These are phyloP conservation scores for Sporodiniella umbellata DNA, from an alignment of 371 early-diverging fungal species.

Conservation along the genomic window DNA sequence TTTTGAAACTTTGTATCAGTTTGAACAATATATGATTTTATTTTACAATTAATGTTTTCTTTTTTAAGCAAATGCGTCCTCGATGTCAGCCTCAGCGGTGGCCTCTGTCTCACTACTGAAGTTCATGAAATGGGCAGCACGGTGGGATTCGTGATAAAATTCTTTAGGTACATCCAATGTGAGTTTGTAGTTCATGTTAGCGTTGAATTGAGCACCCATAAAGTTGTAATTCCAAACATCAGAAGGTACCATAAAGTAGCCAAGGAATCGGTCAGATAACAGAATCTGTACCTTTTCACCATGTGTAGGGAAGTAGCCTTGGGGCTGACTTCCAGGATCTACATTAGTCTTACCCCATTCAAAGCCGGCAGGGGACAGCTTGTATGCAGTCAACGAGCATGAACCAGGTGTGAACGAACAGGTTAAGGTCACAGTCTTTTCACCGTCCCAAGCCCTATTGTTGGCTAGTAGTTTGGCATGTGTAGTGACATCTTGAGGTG, in stretches of 20 bases:
- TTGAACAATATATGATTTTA: background rate
- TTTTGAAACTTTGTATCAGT: too few relatives aligned
- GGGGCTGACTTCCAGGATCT: conserved; percentile 76
- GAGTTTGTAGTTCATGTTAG: conserved; percentile 89
- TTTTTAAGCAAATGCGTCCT: conserved; percentile 67
- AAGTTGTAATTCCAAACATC: conserved; percentile 94
- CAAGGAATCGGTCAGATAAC: conserved; percentile 91
- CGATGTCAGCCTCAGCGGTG: conserved; percentile 64
- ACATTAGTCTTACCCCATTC: conserved; percentile 92
- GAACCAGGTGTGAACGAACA: conserved; percentile 97
- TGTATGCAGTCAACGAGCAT: conserved; percentile 93
- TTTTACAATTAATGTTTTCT: background rate
- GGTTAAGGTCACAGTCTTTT: conserved; percentile 86
- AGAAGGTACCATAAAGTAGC: conserved; percentile 97
- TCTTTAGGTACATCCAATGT: conserved; percentile 91
- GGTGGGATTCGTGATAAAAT: conserved; percentile 95
- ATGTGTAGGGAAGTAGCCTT: conserved; percentile 84
- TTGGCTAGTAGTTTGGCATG: conserved; percentile 88
- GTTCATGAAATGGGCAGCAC: conserved; percentile 94
- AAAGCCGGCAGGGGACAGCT: conserved; percentile 90
- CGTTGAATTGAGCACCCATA: conserved; percentile 89
- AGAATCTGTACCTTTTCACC: conserved; percentile 96
- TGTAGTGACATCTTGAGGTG: conserved; percentile 88
- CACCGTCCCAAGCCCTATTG: conserved; percentile 93
- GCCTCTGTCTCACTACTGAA: conserved; percentile 84